Percentiles rank a stretch among this genome's conserved stretches.
These are phyloP conservation scores for Globisporangium splendens DNA, from an alignment of 352 stramenopile species.

Conservation along the genomic window DNA sequence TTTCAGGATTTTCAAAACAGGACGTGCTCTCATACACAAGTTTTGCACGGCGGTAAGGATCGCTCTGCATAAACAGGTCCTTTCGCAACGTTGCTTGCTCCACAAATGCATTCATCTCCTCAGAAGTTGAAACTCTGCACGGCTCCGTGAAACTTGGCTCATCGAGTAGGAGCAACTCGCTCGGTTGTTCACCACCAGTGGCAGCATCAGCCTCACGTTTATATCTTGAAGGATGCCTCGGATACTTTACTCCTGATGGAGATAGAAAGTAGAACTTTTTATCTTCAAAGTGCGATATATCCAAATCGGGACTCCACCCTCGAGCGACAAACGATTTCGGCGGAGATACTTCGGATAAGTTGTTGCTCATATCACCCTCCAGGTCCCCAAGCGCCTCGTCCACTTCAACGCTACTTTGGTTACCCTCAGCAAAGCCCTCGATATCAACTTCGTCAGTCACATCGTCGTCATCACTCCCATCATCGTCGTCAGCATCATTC, in stretches of 20 bases:
- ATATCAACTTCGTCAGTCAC: conserved; percentile 21
- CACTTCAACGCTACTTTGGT: background rate
- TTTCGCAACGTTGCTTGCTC: conserved; percentile 18
- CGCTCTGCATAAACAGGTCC: conserved; percentile 34
- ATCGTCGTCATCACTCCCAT: conserved; percentile 46
- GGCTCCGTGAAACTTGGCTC: conserved; percentile 15
- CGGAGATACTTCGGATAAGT: background rate
- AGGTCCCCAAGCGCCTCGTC: background rate
- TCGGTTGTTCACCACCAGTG: background rate
- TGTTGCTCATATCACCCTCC: background rate
- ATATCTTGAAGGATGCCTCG: conserved; percentile 25
- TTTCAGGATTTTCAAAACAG: conserved; percentile 10
- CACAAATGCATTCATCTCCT: conserved; percentile 19
- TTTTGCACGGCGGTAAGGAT: conserved; percentile 29
- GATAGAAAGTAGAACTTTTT: conserved; percentile 15
- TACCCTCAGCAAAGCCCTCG: background rate
- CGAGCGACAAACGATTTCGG: conserved; percentile 8
- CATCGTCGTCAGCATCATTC: conserved; percentile 22
- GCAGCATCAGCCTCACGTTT: background rate
- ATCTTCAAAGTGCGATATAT: conserved; percentile 11
- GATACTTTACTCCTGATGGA: conserved; percentile 7
- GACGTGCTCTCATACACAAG: conserved; percentile 55
- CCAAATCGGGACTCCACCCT: conserved; percentile 3
- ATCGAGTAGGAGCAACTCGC: conserved; percentile 8
- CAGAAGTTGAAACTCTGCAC: conserved; percentile 14